phyloP scores from a whole-genome alignment of 495 filamentous ascomycete species.

The Trichoderma gamsii region DNA sequence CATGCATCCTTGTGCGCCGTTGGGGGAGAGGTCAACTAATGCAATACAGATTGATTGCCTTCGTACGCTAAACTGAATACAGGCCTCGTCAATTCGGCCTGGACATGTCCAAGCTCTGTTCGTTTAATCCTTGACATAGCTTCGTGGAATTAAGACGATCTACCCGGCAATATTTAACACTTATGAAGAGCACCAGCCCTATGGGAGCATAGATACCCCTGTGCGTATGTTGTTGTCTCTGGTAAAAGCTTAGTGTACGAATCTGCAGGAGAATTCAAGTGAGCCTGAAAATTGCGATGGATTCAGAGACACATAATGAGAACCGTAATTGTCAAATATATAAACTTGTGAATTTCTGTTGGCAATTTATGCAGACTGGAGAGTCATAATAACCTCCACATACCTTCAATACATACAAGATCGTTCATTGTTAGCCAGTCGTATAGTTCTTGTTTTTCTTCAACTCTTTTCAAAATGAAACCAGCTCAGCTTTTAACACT shows the following conservation, averaged over 20 bases:
- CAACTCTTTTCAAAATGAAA: not conserved
- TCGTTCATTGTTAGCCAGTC: not conserved
- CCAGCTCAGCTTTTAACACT: not conserved
- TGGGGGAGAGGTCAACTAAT: not conserved
- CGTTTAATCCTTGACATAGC: not conserved
- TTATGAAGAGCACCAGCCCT: not conserved
- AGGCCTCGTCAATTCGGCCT: not conserved
- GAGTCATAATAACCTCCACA: not conserved
- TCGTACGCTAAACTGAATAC: not conserved
- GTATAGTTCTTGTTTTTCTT: not conserved
- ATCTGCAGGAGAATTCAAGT: not conserved
- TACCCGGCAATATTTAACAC: not conserved
- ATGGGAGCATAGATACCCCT: not conserved
- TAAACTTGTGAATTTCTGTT: not conserved
- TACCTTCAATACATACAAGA: not conserved
- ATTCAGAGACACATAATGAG: not conserved
- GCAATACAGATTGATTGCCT: not conserved
- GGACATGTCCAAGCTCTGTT: not conserved
- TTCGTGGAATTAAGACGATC: not conserved
- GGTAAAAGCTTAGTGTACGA: not conserved
- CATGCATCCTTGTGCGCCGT: not conserved
- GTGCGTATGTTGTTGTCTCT: not conserved
- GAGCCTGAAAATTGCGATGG: not conserved
- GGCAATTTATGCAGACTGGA: not conserved
- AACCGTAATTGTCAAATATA: not conserved